phyloP scores from a whole-genome alignment of 2,329 filamentous ascomycete species.

The Didymella glomerata region DNA sequence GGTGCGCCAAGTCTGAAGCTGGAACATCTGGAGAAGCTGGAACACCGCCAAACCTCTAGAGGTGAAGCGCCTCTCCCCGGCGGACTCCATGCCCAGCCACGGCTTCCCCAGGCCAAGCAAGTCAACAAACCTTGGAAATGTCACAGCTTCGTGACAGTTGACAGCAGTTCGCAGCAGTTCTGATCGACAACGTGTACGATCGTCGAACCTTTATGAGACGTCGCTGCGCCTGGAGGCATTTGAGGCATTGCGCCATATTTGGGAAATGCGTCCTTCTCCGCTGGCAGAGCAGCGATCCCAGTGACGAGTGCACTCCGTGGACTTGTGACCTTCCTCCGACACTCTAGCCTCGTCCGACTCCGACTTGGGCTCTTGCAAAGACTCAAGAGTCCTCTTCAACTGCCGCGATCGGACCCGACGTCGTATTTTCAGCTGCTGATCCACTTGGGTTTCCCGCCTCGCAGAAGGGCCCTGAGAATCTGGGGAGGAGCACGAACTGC shows the following conservation, averaged over 20 bases:
- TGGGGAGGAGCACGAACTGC: conserved; percentile 1
- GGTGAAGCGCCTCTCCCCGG: conserved; percentile 17
- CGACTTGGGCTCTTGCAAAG: conserved; percentile 5
- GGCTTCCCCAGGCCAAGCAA: conserved; percentile 23
- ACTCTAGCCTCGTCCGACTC: conserved; percentile 12
- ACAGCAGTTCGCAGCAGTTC: conserved; percentile 18
- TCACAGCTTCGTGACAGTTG: conserved; percentile 17
- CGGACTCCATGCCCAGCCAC: conserved; percentile 21
- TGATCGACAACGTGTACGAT: conserved; percentile 1
- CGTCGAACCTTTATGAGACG: background rate
- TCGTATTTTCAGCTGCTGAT: conserved; percentile 6
- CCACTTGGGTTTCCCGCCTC: conserved; percentile 13
- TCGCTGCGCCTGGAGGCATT: background rate
- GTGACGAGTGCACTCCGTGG: conserved; percentile 1
- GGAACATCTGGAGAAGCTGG: conserved; percentile 4
- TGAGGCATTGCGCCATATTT: background rate
- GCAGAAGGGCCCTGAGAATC: conserved; percentile 7
- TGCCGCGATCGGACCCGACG: conserved; percentile 19
- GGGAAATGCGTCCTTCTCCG: background rate
- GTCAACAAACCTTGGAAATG: conserved; percentile 13
- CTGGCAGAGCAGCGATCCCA: background rate
- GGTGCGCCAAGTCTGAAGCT: conserved; percentile 11
- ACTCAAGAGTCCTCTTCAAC: conserved; percentile 9
- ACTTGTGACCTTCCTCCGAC: conserved; percentile 12
- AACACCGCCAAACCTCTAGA: conserved; percentile 14